Evolutionary conservation across 225 moss, liverwort and hornwort species (phyloP).

Genomic region (Takakia lepidozioides): DNA sequence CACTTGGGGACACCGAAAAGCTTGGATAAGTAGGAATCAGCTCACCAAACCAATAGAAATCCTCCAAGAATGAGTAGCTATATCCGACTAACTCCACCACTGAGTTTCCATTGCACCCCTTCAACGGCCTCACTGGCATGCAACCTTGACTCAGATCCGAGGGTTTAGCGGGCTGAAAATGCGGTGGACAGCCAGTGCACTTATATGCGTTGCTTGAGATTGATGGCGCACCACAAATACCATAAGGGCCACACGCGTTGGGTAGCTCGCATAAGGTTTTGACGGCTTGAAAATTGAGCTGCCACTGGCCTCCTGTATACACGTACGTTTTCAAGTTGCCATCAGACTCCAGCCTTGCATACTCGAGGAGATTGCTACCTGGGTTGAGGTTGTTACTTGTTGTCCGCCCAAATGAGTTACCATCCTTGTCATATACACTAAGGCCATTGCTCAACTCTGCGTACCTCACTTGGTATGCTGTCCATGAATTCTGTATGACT

Average conservation of each 20-base stretch:
- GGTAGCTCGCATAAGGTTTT: not conserved
- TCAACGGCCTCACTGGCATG: no score
- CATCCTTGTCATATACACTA: not conserved
- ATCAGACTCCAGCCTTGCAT: slow-evolving; percentile 15
- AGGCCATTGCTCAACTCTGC: not conserved
- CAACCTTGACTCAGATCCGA: no score
- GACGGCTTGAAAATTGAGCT: not conserved
- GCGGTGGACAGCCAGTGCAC: no score
- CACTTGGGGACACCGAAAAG: no score
- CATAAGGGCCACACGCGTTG: slow-evolving; percentile 19
- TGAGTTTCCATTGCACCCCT: no score
- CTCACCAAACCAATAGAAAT: no score
- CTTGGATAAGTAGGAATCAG: no score
- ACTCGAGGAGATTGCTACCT: slow-evolving; percentile 3
- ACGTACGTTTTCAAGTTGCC: slow-evolving; percentile 13
- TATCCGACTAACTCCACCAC: no score
- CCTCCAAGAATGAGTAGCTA: no score
- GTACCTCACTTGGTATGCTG: no score
- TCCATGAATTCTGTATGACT: not conserved
- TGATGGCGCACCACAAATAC: slow-evolving; percentile 11
- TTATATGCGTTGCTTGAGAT: not conserved
- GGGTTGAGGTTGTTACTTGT: no score
- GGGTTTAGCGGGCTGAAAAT: no score
- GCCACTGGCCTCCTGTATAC: not conserved
- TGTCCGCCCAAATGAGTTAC: accelerated